These are phyloP conservation scores for Ramaria sp. DNA, from an alignment of 768 basidiomycete species.

Conservation along the genomic window DNA sequence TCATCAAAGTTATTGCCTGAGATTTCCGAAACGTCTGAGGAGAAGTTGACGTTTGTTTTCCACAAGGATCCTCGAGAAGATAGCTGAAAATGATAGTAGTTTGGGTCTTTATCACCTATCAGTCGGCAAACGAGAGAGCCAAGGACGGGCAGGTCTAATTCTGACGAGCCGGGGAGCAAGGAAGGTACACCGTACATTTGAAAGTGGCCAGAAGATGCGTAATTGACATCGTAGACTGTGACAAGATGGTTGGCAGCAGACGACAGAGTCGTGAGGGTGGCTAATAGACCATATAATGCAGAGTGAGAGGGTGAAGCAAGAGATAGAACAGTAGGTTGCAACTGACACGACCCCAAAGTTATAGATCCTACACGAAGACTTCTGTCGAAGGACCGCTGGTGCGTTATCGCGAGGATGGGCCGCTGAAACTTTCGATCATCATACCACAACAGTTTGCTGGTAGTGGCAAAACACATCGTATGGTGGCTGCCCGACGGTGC, in stretches of 20 bases:
- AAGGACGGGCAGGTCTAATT: slow-evolving; percentile 18
- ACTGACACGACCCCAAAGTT: slow-evolving; percentile 22
- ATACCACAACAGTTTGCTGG: slow-evolving; percentile 56
- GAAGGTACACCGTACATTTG: slow-evolving; percentile 28
- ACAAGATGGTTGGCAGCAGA: slow-evolving; percentile 48
- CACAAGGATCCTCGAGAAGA: slow-evolving; percentile 28
- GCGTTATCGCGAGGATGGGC: slow-evolving; percentile 52
- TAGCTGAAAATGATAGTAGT: slow-evolving; percentile 33
- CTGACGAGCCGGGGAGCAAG: slow-evolving; percentile 32
- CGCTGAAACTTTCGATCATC: slow-evolving; percentile 47
- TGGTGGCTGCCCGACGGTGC: slow-evolving; percentile 25
- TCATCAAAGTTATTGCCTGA: too few species aligned
- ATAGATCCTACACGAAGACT: slow-evolving; percentile 37
- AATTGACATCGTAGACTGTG: slow-evolving; percentile 54
- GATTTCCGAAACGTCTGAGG: neutral
- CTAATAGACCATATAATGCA: neutral
- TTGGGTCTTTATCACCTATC: slow-evolving; percentile 13
- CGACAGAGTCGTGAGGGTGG: slow-evolving; percentile 44
- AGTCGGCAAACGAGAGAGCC: slow-evolving; percentile 25
- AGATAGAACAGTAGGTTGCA: neutral
- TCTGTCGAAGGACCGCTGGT: slow-evolving; percentile 50
- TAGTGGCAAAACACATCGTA: slow-evolving; percentile 46
- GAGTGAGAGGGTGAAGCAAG: neutral
- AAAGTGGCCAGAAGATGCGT: slow-evolving; percentile 27
- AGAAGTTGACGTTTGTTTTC: neutral